phyloP scores from a whole-genome alignment of 352 stramenopile species.

The Globisporangium alternatum region DNA sequence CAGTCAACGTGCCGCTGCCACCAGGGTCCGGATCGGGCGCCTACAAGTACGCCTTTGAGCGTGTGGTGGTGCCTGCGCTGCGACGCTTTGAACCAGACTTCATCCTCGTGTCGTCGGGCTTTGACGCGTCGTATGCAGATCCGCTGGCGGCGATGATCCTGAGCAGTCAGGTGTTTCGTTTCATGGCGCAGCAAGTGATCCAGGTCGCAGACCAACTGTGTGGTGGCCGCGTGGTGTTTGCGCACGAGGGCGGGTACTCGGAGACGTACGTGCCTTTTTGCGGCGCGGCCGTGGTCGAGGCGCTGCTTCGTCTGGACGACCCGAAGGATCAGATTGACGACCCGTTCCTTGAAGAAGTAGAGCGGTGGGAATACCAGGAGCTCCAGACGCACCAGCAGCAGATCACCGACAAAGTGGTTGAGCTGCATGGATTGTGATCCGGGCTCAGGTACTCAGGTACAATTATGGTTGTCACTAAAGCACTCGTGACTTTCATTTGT shows the following conservation, averaged over 20 bases:
- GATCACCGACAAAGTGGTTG: constrained; percentile 38
- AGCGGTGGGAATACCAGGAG: constrained; percentile 75
- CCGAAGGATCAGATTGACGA: constrained; percentile 46
- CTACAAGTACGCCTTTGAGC: constrained; percentile 68
- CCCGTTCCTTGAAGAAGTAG: constrained; percentile 55
- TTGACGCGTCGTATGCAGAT: constrained; percentile 80
- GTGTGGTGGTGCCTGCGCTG: constrained; percentile 66
- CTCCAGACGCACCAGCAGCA: constrained; percentile 68
- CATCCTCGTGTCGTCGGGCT: constrained; percentile 71
- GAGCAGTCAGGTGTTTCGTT: constrained; percentile 62
- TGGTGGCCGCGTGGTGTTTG: constrained; percentile 59
- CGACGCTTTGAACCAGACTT: constrained; percentile 74
- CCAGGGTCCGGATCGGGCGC: constrained; percentile 67
- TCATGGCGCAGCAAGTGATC: constrained; percentile 63
- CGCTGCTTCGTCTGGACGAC: constrained; percentile 48
- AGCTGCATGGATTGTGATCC: constrained; percentile 20
- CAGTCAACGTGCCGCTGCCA: constrained; percentile 86
- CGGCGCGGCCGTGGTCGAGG: constrained; percentile 77
- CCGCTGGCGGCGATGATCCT: constrained; percentile 84
- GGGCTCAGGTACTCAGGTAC: too few relatives aligned
- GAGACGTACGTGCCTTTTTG: constrained; percentile 91
- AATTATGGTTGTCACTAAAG: too few relatives aligned
- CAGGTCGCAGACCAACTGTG: constrained; percentile 38
- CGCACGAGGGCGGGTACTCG: constrained; percentile 83
- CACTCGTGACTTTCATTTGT: too few relatives aligned